Evolutionary conservation across 2,329 filamentous ascomycete species (phyloP), one percentile per base, ranked within the genome.

Genomic region (Colletotrichum australisinense): DNA sequence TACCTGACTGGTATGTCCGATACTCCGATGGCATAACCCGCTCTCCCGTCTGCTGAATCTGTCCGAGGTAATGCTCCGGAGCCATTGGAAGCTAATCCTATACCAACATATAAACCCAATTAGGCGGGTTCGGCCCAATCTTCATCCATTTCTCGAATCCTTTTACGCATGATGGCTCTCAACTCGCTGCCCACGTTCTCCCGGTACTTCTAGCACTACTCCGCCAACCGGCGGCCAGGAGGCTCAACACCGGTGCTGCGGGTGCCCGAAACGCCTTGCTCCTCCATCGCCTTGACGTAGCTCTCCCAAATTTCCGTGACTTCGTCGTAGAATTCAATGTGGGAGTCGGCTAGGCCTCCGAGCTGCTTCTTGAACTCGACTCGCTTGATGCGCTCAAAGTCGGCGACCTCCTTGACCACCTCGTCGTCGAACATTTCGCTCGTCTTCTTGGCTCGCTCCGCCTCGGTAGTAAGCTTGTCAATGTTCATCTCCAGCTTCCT

Each of bases 371-470:
- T 94, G 83, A 99, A 97, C 86, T 99, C 96, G 55, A 94, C 88
- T 52, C 94, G 92, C 87, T 99, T 99, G 87, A 98, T 98, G 69
- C 95, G 90, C 85, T 99, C 97, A 84, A 99, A 99, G 80, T 98
- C 95, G 24, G 90, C 89, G 1, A 98, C 94, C 82, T 99, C 97
- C 79, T 94, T 93, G 56, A 98, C 93, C 1, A 98, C 96, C 83
- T 98, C 95, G 80, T 98, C 95, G 82, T 98, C 97, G 79, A 99
- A 99, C 80, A 95, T 93, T 83, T 98, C 95, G 63, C 93, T 95
- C 16, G 93, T 94, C 79, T 92, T 93, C 83, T 95, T 95, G 6
- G 97, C 94, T 57, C 90, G 90, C 83, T 98, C 96, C 0, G 97
- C 96, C 82, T 98, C 95, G 28, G 91, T 90, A 3, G 95, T 98